Conservation (phyloP, 345 rosid species). For the Hibiscus mutabilis region DNA sequence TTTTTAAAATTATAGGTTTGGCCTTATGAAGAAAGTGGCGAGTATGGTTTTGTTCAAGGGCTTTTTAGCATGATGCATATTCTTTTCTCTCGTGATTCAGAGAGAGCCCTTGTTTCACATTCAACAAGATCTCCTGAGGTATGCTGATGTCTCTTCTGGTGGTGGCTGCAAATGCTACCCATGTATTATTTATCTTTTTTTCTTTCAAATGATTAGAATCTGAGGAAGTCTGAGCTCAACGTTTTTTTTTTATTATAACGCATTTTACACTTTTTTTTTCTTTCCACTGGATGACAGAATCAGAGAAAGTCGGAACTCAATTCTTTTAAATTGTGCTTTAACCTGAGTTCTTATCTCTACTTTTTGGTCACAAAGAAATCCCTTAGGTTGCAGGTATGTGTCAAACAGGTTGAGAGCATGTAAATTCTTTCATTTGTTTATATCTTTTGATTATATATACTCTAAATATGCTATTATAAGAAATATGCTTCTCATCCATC, state of each 20-base stretch:
- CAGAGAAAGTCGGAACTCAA: constrained; percentile 58
- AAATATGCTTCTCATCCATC: neutral
- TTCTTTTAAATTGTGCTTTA: constrained; percentile 53
- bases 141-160: constrained; percentile 17
- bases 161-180: no score
- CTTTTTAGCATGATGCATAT: constrained; percentile 67
- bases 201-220: no score
- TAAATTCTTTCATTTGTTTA: neutral
- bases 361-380: constrained; percentile 73
- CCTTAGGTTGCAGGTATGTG: constrained; percentile 64
- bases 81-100: constrained; percentile 51
- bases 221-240: constrained; percentile 53
- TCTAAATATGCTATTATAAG: neutral
- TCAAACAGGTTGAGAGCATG: constrained; percentile 4
- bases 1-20: constrained; percentile 45
- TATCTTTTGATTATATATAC: neutral
- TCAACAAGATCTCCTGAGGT: constrained; percentile 42
- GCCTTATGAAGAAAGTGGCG: constrained; percentile 88
- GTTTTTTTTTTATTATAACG: constrained; percentile 32
- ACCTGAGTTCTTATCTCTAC: constrained; percentile 77
- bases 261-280: neutral
- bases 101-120: constrained; percentile 21
- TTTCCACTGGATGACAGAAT: constrained; percentile 26
- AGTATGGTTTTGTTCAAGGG: constrained; percentile 83
- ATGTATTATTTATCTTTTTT: no score